Evolutionary conservation across 2,329 filamentous ascomycete species (phyloP).

Genomic region (Aspergillus terreus): DNA sequence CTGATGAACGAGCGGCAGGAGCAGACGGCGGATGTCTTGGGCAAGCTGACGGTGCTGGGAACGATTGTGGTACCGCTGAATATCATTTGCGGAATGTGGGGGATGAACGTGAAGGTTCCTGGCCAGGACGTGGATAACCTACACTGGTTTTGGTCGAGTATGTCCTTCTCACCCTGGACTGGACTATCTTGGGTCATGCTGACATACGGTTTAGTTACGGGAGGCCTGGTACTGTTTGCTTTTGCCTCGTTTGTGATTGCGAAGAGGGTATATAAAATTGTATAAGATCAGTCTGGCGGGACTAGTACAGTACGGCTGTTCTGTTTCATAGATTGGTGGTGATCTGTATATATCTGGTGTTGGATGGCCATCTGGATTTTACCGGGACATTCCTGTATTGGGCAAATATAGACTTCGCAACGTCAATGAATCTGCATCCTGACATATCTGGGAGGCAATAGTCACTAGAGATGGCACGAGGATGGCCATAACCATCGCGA

Average conservation of each 20-base stretch:
- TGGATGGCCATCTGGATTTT: too few relatives aligned
- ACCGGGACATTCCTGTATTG: too few relatives aligned
- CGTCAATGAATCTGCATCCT: too few relatives aligned
- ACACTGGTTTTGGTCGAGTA: slow-evolving; percentile 66
- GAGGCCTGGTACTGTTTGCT: slow-evolving; percentile 73
- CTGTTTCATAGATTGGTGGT: background rate
- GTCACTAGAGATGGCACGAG: too few relatives aligned
- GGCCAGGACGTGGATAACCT: slow-evolving; percentile 81
- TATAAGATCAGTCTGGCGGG: slow-evolving; percentile 39
- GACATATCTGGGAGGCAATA: too few relatives aligned
- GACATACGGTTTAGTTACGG: slow-evolving; percentile 52
- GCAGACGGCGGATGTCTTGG: slow-evolving; percentile 89
- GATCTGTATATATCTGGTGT: too few relatives aligned
- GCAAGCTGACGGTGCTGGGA: slow-evolving; percentile 89
- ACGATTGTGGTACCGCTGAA: slow-evolving; percentile 99
- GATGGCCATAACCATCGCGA: too few relatives aligned
- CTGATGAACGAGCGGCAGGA: slow-evolving; percentile 98
- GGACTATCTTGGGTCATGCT: background rate
- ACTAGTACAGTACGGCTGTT: background rate
- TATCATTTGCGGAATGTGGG: slow-evolving; percentile 97
- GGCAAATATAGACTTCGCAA: too few relatives aligned
- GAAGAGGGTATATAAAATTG: slow-evolving; percentile 78
- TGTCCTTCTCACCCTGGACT: slow-evolving; percentile 1
- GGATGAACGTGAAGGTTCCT: slow-evolving; percentile 96
- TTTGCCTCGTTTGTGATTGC: slow-evolving; percentile 75